phyloP scores from a whole-genome alignment of 192 early-diverging fungal species.

The Umbelopsis isabellina region DNA sequence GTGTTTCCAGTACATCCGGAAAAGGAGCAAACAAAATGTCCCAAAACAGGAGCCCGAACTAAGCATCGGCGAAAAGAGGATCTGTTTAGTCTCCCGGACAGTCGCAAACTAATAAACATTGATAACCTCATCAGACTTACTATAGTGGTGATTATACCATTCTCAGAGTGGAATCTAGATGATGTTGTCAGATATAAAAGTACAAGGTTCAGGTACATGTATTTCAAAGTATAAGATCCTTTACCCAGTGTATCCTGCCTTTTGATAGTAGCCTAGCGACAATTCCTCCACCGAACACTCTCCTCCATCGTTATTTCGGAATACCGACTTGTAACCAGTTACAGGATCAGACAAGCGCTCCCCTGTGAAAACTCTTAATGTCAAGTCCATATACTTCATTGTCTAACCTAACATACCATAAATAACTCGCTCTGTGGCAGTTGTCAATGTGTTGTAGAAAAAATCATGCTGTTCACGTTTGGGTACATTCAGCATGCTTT shows the following conservation, averaged over 20 bases:
- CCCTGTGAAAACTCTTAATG: constrained; percentile 12
- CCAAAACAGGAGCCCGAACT: constrained; percentile 71
- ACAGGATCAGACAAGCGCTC: constrained; percentile 36
- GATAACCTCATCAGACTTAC: constrained; percentile 1
- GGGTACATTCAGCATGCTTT: constrained; percentile 46
- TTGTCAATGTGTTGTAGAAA: constrained; percentile 43
- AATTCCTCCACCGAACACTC: constrained; percentile 67
- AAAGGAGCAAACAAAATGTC: constrained; percentile 65
- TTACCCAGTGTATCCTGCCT: constrained; percentile 62
- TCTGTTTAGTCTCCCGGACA: not conserved
- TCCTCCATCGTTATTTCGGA: constrained; percentile 55
- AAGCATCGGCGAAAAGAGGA: too few relatives aligned
- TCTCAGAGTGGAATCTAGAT: constrained; percentile 65
- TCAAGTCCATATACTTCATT: not conserved
- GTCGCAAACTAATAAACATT: not conserved
- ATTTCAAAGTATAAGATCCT: not conserved
- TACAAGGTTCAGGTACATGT: not conserved
- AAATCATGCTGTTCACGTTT: constrained; percentile 55
- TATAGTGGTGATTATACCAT: constrained; percentile 59
- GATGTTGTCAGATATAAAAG: not conserved
- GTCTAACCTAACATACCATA: constrained; percentile 25
- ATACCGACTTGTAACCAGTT: constrained; percentile 50
- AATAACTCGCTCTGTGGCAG: constrained; percentile 41
- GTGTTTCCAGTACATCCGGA: constrained; percentile 71
- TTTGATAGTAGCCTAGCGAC: constrained; percentile 64